Percentiles rank a stretch among this genome's conserved stretches.
Conservation (phyloP, 805 yeast species). For the Metschnikowia lunata region DNA sequence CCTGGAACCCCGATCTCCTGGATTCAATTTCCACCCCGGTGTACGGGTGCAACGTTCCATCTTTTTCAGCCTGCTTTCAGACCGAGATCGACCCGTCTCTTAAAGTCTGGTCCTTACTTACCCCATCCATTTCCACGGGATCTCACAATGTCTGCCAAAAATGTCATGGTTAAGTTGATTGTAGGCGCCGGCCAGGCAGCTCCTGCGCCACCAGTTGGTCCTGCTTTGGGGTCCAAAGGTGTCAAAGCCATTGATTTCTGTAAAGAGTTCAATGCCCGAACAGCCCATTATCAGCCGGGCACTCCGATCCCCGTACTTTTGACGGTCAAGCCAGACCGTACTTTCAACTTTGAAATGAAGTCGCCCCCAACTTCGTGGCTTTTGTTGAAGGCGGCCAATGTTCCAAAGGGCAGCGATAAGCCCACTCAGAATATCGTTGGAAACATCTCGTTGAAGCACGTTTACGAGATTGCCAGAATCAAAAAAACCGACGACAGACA, state of each 20-base stretch:
- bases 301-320: slow-evolving; percentile 84
- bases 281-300: slow-evolving; percentile 82
- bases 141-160: slow-evolving; percentile 41
- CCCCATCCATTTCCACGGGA: too few relatives aligned
- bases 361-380: slow-evolving; percentile 91
- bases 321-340: slow-evolving; percentile 86
- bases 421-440: slow-evolving; percentile 61
- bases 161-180: slow-evolving; percentile 74
- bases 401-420: slow-evolving; percentile 72
- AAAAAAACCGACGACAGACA: slow-evolving; percentile 85
- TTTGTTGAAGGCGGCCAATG: slow-evolving; percentile 73
- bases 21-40: neutral
- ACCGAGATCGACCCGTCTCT: neutral
- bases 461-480: slow-evolving; percentile 91
- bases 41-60: slow-evolving; percentile 4
- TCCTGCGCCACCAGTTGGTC: slow-evolving; percentile 98
- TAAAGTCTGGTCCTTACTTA: too few relatives aligned
- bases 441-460: slow-evolving; percentile 70
- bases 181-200: slow-evolving; percentile 98
- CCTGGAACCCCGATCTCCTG: too few relatives aligned
- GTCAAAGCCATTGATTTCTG: slow-evolving; percentile 98
- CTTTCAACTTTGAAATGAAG: slow-evolving; percentile 80
- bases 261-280: slow-evolving; percentile 96
- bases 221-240: slow-evolving; percentile 97
- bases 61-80: neutral